Evolutionary conservation across 306 rosid species (phyloP).

Genomic region (Datisca glomerata): DNA sequence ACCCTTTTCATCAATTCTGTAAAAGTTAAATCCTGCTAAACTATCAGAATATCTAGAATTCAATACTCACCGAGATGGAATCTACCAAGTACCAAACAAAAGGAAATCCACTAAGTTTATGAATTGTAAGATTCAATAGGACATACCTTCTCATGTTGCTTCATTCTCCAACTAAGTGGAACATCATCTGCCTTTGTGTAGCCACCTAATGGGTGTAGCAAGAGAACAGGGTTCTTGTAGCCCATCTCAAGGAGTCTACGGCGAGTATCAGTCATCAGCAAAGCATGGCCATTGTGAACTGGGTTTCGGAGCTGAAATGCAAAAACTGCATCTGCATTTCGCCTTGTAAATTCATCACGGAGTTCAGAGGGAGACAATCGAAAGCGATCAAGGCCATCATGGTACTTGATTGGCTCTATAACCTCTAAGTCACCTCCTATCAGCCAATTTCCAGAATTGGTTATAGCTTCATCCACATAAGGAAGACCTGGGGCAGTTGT

Average conservation of each 20-base stretch:
- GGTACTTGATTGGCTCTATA: conserved; percentile 65
- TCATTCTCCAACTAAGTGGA: conserved; percentile 95
- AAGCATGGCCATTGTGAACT: conserved; percentile 96
- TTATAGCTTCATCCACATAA: conserved; percentile 74
- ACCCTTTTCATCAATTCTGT: too few species aligned
- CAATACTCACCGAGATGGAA: too few species aligned
- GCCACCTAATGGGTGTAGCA: conserved; percentile 98
- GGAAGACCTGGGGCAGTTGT: conserved; percentile 86
- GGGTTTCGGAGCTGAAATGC: conserved; percentile 97
- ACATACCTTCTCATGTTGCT: conserved; percentile 87
- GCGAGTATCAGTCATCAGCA: conserved; percentile 96
- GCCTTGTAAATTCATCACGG: conserved; percentile 69
- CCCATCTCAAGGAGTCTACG: conserved; percentile 93
- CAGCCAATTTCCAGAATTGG: conserved; percentile 82
- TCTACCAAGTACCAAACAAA: too few species aligned
- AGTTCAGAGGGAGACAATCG: conserved; percentile 81
- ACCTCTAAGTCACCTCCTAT: conserved; percentile 98
- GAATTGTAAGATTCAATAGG: background rate
- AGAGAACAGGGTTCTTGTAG: conserved; percentile 82
- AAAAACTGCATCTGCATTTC: conserved; percentile 92
- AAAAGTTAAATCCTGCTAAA: too few species aligned
- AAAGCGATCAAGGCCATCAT: conserved; percentile 89
- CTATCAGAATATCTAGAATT: too few species aligned
- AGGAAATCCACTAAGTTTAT: too few species aligned
- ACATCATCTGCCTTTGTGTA: conserved; percentile 97